Evolutionary conservation across 2,329 filamentous ascomycete genomes (phyloP).

Genomic region (Emericellopsis cladophorae): DNA sequence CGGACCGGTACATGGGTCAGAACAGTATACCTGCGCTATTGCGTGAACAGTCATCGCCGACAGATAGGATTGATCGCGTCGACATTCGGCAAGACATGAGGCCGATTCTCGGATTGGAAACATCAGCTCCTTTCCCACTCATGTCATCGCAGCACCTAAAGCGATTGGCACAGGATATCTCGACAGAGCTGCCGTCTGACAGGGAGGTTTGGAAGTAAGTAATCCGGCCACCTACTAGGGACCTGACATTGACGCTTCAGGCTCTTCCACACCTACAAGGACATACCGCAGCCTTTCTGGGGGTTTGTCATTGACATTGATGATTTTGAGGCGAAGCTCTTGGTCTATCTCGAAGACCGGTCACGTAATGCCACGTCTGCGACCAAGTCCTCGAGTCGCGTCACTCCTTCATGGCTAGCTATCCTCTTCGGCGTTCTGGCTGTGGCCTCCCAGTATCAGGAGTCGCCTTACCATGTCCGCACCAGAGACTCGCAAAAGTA

Average conservation of each 20-base stretch:
- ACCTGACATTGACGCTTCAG: constrained; percentile 18
- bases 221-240: neutral
- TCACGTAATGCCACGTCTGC: constrained; percentile 39
- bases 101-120: constrained; percentile 52
- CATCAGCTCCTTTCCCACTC: constrained; percentile 52
- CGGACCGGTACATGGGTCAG: constrained; percentile 50
- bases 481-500: constrained; percentile 48
- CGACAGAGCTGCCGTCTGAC: constrained; percentile 48
- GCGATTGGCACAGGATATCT: constrained; percentile 46
- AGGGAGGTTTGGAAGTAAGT: constrained; percentile 54
- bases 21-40: constrained; percentile 57
- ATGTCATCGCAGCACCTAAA: constrained; percentile 53
- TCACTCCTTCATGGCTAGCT: constrained; percentile 53
- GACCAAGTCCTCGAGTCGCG: constrained; percentile 31
- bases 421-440: constrained; percentile 54
- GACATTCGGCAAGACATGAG: constrained; percentile 53
- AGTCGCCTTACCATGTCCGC: constrained; percentile 48
- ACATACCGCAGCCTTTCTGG: constrained; percentile 56
- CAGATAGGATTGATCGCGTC: constrained; percentile 35
- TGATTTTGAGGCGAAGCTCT: constrained; percentile 50
- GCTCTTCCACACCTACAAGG: constrained; percentile 53
- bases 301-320: constrained; percentile 55
- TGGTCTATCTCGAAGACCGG: constrained; percentile 52
- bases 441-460: constrained; percentile 54
- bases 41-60: constrained; percentile 44